Conservation (phyloP, 805 yeast species). For the Lachancea sp. region DNA sequence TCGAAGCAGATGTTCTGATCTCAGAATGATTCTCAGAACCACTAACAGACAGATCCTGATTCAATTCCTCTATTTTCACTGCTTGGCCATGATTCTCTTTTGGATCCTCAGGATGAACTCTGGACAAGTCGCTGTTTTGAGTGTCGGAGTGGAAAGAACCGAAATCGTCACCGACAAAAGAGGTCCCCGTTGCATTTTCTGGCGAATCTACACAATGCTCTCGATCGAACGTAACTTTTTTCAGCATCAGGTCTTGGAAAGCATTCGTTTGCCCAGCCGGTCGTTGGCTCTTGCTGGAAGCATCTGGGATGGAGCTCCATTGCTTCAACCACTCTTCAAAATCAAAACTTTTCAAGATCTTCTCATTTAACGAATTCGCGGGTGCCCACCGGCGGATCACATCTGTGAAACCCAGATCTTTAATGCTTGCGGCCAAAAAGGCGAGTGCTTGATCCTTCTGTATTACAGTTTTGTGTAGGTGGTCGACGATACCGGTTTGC, state of each 20-base stretch:
- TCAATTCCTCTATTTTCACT: not conserved
- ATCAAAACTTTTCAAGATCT: constrained; percentile 16
- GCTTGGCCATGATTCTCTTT: not conserved
- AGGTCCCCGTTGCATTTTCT: not conserved
- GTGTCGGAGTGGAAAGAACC: not conserved
- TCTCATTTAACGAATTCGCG: constrained; percentile 24
- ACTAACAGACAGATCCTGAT: not conserved
- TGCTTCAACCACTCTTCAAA: constrained; percentile 4
- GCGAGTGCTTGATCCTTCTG: constrained; percentile 31
- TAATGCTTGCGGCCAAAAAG: constrained; percentile 26
- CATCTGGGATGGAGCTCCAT: not conserved
- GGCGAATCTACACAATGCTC: not conserved
- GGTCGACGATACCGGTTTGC: constrained; percentile 12
- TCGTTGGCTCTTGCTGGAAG: not conserved
- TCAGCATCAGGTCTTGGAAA: not conserved
- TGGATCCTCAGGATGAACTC: not conserved
- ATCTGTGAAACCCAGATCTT: constrained; percentile 19
- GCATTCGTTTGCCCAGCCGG: not conserved
- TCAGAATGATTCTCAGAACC: not conserved
- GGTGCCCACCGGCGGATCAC: constrained; percentile 32
- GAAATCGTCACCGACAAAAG: not conserved
- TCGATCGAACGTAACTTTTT: not conserved
- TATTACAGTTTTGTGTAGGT: constrained; percentile 11
- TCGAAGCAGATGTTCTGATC: not conserved
- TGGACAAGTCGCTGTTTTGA: not conserved